Conservation (phyloP, 495 filamentous ascomycete species). For the Apodospora peruviana region DNA sequence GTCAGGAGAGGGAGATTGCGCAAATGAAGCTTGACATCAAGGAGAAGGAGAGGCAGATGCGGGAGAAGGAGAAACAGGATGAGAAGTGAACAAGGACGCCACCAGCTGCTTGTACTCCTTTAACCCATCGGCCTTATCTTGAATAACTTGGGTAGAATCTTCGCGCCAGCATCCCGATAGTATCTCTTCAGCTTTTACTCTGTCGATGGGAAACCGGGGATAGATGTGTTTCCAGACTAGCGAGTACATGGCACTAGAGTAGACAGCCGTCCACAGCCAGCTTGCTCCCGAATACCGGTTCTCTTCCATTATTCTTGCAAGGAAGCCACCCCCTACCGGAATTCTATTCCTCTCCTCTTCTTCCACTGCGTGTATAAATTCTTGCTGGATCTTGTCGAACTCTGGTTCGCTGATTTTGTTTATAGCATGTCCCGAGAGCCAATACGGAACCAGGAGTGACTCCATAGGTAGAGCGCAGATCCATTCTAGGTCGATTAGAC, state of each 20-base stretch:
- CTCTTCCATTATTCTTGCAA: neutral
- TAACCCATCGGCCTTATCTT: neutral
- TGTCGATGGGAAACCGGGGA: neutral
- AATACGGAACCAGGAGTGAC: slow-evolving; percentile 23
- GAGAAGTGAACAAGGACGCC: neutral
- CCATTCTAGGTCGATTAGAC: slow-evolving; percentile 24
- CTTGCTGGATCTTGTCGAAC: slow-evolving; percentile 8
- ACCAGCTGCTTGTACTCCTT: slow-evolving; percentile 1
- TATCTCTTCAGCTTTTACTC: neutral
- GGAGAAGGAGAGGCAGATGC: neutral
- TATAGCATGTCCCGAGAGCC: slow-evolving; percentile 22
- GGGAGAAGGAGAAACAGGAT: neutral
- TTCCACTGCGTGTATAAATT: slow-evolving; percentile 9
- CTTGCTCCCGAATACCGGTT: neutral
- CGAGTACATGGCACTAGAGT: neutral
- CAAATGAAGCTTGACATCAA: neutral
- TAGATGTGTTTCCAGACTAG: neutral
- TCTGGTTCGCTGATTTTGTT: slow-evolving; percentile 12
- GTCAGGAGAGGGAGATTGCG: neutral
- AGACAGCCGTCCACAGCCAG: neutral
- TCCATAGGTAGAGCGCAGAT: slow-evolving; percentile 24
- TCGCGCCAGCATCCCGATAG: neutral
- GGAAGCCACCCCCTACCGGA: neutral
- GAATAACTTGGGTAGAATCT: neutral
- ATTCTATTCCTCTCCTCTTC: neutral